Percentiles rank a stretch among this genome's conserved stretches.
These are phyloP conservation scores for Coffea eugenioides DNA, from an alignment of 257 asterid genomes.

Conservation along the genomic window DNA sequence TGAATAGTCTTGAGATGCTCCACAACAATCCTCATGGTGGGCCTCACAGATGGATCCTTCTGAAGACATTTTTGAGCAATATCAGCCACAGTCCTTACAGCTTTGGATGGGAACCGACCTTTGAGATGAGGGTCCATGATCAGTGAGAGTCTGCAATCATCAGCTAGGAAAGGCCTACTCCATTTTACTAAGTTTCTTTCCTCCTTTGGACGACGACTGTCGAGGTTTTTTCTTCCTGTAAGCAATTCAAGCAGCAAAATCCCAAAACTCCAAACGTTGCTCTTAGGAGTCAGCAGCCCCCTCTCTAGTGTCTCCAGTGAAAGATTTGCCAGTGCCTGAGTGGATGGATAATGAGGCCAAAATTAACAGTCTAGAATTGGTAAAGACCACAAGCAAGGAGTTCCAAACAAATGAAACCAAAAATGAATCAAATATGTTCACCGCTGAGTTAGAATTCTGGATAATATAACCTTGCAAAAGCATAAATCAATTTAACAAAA, in stretches of 20 bases:
- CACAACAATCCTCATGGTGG: constrained; percentile 83
- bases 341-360: background rate
- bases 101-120: constrained; percentile 82
- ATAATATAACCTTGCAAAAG: background rate
- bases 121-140: constrained; percentile 92
- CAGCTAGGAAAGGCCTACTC: constrained; percentile 81
- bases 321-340: constrained; percentile 77
- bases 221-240: constrained; percentile 79
- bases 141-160: constrained; percentile 70
- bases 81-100: constrained; percentile 78
- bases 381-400: background rate
- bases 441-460: background rate
- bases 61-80: constrained; percentile 83
- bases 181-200: constrained; percentile 86
- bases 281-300: constrained; percentile 86
- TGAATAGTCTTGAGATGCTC: constrained; percentile 74
- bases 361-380: background rate
- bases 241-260: constrained; percentile 87
- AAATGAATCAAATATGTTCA: background rate
- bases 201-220: constrained; percentile 69
- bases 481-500: background rate
- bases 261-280: constrained; percentile 95
- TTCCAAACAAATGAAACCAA: background rate
- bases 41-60: constrained; percentile 84
- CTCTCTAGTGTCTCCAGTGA: constrained; percentile 82